These are phyloP conservation scores for Massarina eburnea DNA, from an alignment of 2,329 filamentous ascomycete genomes.

Conservation along the genomic window DNA sequence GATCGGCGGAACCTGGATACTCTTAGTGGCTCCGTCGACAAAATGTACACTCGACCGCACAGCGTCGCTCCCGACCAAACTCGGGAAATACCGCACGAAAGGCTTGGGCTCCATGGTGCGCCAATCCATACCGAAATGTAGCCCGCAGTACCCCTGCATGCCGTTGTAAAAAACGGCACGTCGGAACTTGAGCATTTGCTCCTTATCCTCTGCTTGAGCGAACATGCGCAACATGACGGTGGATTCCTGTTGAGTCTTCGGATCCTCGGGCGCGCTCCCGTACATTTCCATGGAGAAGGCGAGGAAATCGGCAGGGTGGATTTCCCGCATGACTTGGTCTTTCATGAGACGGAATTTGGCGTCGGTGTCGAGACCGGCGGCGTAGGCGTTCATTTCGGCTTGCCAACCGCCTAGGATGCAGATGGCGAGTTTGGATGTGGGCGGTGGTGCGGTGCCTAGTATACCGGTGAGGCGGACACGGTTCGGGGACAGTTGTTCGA, in stretches of 20 bases:
- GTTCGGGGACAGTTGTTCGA: constrained; percentile 10
- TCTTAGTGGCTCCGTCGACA: too few species aligned
- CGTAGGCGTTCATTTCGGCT: constrained; percentile 10
- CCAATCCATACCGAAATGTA: too few species aligned
- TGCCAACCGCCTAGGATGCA: constrained; percentile 29
- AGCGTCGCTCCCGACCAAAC: too few species aligned
- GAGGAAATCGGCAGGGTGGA: constrained; percentile 13
- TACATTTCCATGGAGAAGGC: constrained; percentile 19
- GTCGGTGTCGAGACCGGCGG: constrained; percentile 18
- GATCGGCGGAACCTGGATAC: too few species aligned
- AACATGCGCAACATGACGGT: constrained; percentile 37
- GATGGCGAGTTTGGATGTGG: constrained; percentile 49
- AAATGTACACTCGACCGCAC: too few species aligned
- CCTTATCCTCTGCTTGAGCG: constrained; percentile 18
- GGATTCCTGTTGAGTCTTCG: constrained; percentile 30
- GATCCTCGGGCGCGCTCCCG: constrained; percentile 23
- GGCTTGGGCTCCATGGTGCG: too few species aligned
- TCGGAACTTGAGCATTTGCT: constrained; percentile 13
- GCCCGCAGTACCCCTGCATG: too few species aligned
- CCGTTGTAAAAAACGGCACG: too few species aligned
- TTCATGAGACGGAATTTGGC: constrained; percentile 17
- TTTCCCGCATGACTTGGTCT: constrained; percentile 13
- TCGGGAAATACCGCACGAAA: too few species aligned
- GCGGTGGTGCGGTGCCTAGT: constrained; percentile 46
- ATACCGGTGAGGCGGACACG: constrained; percentile 42